Evolutionary conservation across 805 yeast species (phyloP), one percentile per base, ranked within the genome.

Genomic region (Dipodascus geniculatus): DNA sequence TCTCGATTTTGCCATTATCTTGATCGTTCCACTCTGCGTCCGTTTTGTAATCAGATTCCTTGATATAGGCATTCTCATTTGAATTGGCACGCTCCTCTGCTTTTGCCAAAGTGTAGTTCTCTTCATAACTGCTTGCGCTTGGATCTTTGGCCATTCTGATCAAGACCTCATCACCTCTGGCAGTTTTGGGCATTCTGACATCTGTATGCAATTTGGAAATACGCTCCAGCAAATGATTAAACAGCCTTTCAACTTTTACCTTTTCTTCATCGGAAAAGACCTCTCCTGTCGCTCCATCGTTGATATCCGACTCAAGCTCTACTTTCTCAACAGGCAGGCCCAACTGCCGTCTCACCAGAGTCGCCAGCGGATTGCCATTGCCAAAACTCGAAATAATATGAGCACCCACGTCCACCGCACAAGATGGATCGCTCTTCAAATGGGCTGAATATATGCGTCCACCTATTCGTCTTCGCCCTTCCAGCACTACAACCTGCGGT

Each of bases 351-450:
- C 73, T 60, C 28, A 68, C 58, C 4, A 72, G 58, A 14, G 68
- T 65, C 1, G 71, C 69, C 48, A 72, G 57, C 2, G 74, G 74
- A 52, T 72, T 72, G 2, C 75, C 75, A 38, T 65, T 61, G n/a
- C 71, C 71, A 52, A 69, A 71, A 1, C 75, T 74, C 55, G 65
- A 60, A 14, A 72, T 62, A 11, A 71, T 64, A 47, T 66, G 71
- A 22, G 71, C 72, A 11, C 76, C 76, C 1, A 72, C 63, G 55
- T 73, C 75, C 6, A 69, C 71, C 22, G 59, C 53, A 28, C 61
- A 61, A 24, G 55, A 48, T 31, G 51, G 53, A 28, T 56, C 62
- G 33, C 58, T 53, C 42, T 58, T 56, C 49, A 65, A 54, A 9
- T 65, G 66, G 1, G 70, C 69, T 4, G 72, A 62, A 58, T 70